Evolutionary conservation across 306 rosid species (phyloP).

Genomic region (Macrotyloma uniflorum): DNA sequence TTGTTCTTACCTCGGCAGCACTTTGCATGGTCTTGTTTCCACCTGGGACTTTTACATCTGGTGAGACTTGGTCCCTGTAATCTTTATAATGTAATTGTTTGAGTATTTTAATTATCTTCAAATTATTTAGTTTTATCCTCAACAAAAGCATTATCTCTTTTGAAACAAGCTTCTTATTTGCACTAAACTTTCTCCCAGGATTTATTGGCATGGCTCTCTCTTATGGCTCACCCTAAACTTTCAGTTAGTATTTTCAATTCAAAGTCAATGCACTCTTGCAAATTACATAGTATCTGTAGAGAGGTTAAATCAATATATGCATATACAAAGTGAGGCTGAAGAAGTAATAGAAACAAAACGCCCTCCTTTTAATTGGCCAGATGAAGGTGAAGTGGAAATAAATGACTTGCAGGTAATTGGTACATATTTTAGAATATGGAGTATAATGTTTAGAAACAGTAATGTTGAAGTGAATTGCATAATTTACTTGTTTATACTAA

Average conservation of each 20-base stretch:
- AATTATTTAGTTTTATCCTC: not conserved
- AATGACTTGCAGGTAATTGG: slow-evolving; percentile 57
- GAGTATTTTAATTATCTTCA: not conserved
- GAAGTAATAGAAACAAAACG: slow-evolving; percentile 63
- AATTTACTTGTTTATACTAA: not conserved
- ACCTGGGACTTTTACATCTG: slow-evolving; percentile 60
- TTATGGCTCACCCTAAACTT: slow-evolving; percentile 82
- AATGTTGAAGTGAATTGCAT: not conserved
- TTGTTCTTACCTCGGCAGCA: slow-evolving; percentile 59
- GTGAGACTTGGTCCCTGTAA: slow-evolving; percentile 37
- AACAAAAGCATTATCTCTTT: not conserved
- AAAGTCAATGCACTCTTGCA: slow-evolving; percentile 67
- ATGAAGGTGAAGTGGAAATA: slow-evolving; percentile 71
- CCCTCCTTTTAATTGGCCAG: slow-evolving; percentile 73
- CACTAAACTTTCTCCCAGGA: slow-evolving; percentile 47
- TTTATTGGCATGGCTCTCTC: slow-evolving; percentile 82
- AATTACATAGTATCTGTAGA: slow-evolving; percentile 77
- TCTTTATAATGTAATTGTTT: not conserved
- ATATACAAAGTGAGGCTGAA: slow-evolving; percentile 72
- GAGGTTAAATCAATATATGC: slow-evolving; percentile 76
- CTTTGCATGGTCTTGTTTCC: slow-evolving; percentile 76
- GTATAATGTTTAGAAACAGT: not conserved
- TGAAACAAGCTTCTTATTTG: not conserved
- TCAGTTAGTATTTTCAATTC: slow-evolving; percentile 58
- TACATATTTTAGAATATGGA: not conserved